These are phyloP conservation scores for Rachicladosporium sp. DNA, from an alignment of 2,329 filamentous ascomycete species.

Conservation along the genomic window DNA sequence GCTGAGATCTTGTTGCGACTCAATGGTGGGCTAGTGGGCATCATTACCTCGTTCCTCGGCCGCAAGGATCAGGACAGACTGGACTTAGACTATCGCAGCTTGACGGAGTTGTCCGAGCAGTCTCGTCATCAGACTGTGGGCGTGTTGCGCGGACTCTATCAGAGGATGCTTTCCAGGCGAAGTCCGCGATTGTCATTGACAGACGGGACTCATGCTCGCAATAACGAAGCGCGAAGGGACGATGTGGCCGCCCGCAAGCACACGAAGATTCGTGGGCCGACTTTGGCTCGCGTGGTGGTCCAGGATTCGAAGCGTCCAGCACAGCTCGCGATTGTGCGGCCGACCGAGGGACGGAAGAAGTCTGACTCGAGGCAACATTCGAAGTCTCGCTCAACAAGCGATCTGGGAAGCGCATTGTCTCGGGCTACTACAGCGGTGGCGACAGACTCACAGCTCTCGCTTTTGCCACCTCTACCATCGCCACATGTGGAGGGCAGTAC, in stretches of 20 bases:
- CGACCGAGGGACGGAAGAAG: slow-evolving; percentile 7
- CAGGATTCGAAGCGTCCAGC: slow-evolving; percentile 16
- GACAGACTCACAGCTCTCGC: no score
- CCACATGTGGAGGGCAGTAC: no score
- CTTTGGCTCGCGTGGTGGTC: slow-evolving; percentile 19
- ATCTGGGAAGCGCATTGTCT: no score
- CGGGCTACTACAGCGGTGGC: no score
- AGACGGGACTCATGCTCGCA: no score
- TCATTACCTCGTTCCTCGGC: slow-evolving; percentile 33
- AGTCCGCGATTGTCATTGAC: not conserved
- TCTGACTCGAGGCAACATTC: slow-evolving; percentile 4
- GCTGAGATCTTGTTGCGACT: slow-evolving; percentile 33
- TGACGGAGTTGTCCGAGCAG: slow-evolving; percentile 33
- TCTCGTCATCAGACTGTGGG: slow-evolving; percentile 33
- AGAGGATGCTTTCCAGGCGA: slow-evolving; percentile 7
- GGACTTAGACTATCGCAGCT: slow-evolving; percentile 30
- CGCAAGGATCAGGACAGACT: slow-evolving; percentile 21
- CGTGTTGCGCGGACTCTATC: slow-evolving; percentile 28
- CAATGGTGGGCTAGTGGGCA: slow-evolving; percentile 35
- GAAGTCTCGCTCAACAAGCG: not conserved
- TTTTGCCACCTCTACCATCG: no score
- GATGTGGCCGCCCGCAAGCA: slow-evolving; percentile 3
- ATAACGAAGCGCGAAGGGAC: no score
- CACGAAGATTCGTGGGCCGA: slow-evolving; percentile 10
- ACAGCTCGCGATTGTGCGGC: slow-evolving; percentile 17